phyloP scores from a whole-genome alignment of 768 basidiomycete genomes.

The Amanita rubescens region DNA sequence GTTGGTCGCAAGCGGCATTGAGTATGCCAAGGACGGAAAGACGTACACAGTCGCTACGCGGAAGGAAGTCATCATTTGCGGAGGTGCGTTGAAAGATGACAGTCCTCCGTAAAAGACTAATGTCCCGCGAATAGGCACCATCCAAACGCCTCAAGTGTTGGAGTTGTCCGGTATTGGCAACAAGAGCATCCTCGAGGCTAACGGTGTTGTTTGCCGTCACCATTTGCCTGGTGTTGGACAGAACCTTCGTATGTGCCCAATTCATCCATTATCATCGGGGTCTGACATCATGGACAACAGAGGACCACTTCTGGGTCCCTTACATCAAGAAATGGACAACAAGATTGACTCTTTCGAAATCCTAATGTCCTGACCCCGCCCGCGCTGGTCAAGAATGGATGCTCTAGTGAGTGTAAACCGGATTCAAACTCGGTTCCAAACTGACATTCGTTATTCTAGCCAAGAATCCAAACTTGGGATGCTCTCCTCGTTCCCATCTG shows the following conservation, averaged over 20 bases:
- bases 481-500: background rate
- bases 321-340: constrained; percentile 1
- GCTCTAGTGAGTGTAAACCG: background rate
- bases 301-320: constrained; percentile 7
- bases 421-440: background rate
- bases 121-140: constrained; percentile 13
- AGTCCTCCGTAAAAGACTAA: background rate
- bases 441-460: background rate
- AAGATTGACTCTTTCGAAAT: constrained; percentile 4
- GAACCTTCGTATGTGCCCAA: constrained; percentile 38
- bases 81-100: constrained; percentile 11
- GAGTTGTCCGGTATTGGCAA: constrained; percentile 40
- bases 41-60: constrained; percentile 14
- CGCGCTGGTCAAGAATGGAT: constrained; percentile 5
- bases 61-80: constrained; percentile 30
- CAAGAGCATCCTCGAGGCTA: constrained; percentile 20
- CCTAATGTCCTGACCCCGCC: background rate
- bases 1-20: background rate
- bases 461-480: constrained; percentile 4
- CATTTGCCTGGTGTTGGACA: constrained; percentile 36
- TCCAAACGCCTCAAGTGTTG: constrained; percentile 25
- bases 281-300: background rate
- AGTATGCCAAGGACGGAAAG: background rate
- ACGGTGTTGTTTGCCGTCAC: constrained; percentile 32
- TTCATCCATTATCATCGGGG: constrained; percentile 10